Evolutionary conservation across 1,139 yeast genomes (phyloP), one percentile per base, ranked within the genome.

Genomic region (Yamadazyma jaroonii): DNA sequence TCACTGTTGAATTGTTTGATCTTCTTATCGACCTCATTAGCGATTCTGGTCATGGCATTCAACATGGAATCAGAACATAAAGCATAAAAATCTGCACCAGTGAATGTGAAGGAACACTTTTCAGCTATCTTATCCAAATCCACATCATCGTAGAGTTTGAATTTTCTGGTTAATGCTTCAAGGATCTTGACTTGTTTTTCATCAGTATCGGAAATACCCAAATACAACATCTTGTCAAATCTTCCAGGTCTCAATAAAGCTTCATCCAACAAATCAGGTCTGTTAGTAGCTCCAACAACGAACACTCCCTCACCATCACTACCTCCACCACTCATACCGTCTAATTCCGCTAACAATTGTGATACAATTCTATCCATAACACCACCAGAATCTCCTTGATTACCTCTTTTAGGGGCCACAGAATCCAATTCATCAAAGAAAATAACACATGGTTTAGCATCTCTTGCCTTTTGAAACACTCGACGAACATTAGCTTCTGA

Each of bases 291-390:
- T 10, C 97, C 97, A 33, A 92, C 96, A 9, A 90, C 97, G 59
- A 92, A 92, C 1, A 92, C 96, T 7, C 97, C 97, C 44, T 89
- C 96, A 9, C 95, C 92, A 15, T 63, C 61, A 9, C 62, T 64
- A 14, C 39, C 39, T 23, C 64, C 69, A 11, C 81, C 77, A 54
- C 94, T 84, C 97, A 90, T 90, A 28, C 97, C 97, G 56, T 92
- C 98, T 34, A 92, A 68, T 58, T 92, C 98, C 0, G 97, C 96
- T 35, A 92, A 69, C 35, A 92, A 67, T 59, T 92, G 98, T 0
- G 97, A 89, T 1, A 92, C 98, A 49, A 92, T 92, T 61, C 98
- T 77, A 58, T 92, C 97, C 97, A 90, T 90, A 4, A 90, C 97
- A 46, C 97, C 97, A 17, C 97, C 97, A 2, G 97, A 88, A 60